These are phyloP conservation scores for Globisporangium echinulatum DNA, from an alignment of 352 stramenopile genomes.

Conservation along the genomic window DNA sequence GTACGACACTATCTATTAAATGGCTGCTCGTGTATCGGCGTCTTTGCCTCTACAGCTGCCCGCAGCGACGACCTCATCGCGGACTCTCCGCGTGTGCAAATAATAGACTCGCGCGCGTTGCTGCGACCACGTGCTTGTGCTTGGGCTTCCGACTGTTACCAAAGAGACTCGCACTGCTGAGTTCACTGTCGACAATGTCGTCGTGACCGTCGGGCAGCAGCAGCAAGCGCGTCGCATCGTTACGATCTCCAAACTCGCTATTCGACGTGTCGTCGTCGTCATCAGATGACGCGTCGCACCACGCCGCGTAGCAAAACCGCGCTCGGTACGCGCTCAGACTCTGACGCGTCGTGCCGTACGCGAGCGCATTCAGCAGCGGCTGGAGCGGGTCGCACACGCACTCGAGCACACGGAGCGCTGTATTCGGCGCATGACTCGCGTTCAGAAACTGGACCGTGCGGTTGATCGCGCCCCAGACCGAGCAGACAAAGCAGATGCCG, in stretches of 20 bases:
- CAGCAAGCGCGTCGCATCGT: slow-evolving; percentile 12
- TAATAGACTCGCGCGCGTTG: too few relatives aligned
- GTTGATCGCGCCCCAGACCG: slow-evolving; percentile 64
- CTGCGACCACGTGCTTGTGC: too few relatives aligned
- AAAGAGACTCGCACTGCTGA: too few relatives aligned
- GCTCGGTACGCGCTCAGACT: slow-evolving; percentile 69
- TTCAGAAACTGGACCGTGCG: slow-evolving; percentile 56
- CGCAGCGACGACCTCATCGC: too few relatives aligned
- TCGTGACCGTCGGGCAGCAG: slow-evolving; percentile 27
- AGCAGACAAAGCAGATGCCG: slow-evolving; percentile 66
- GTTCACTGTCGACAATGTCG: background rate
- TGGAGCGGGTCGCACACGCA: slow-evolving; percentile 68
- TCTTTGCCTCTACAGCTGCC: too few relatives aligned
- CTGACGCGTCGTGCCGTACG: slow-evolving; percentile 68
- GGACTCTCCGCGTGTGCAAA: too few relatives aligned
- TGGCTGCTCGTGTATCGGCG: too few relatives aligned
- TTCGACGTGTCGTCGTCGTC: slow-evolving; percentile 66
- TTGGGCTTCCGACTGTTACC: too few relatives aligned
- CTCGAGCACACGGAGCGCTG: slow-evolving; percentile 54
- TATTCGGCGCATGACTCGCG: slow-evolving; percentile 36
- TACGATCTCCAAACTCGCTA: slow-evolving; percentile 18
- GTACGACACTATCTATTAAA: too few relatives aligned
- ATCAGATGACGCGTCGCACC: slow-evolving; percentile 58
- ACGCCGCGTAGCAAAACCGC: slow-evolving; percentile 43
- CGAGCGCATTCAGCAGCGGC: slow-evolving; percentile 58